Evolutionary conservation across 1,139 yeast genomes (phyloP).

Genomic region (Debaryomyces coudertii): DNA sequence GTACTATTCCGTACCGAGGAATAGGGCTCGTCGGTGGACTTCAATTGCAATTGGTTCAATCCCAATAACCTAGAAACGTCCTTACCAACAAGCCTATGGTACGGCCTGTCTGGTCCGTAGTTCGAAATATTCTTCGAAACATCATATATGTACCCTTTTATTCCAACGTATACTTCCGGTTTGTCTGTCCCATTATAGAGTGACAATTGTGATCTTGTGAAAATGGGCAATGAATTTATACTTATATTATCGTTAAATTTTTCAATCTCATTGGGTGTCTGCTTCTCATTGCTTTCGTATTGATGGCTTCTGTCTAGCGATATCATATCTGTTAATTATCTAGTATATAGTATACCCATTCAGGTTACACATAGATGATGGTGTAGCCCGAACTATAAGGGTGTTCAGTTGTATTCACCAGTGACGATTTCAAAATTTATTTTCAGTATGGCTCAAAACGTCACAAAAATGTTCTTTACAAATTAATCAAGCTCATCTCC

Average conservation of each 20-base stretch:
- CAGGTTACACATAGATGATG: background rate
- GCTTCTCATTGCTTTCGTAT: background rate
- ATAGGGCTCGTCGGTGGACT: conserved; percentile 23
- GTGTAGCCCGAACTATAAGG: background rate
- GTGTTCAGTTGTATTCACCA: too few species aligned
- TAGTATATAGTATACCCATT: background rate
- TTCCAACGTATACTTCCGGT: conserved; percentile 63
- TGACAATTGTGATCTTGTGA: conserved; percentile 38
- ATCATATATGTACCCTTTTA: conserved; percentile 77
- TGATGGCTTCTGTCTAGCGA: background rate
- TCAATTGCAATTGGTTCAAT: conserved; percentile 47
- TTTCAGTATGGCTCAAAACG: background rate
- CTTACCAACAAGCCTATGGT: conserved; percentile 72
- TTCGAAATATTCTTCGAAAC: conserved; percentile 65
- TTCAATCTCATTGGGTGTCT: conserved; percentile 25
- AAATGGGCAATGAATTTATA: conserved; percentile 33
- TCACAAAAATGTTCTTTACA: conserved; percentile 5
- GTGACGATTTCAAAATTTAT: background rate
- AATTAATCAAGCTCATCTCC: background rate
- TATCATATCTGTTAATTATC: background rate
- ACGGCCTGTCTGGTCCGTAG: conserved; percentile 78
- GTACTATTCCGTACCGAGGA: conserved; percentile 26
- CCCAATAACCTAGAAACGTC: conserved; percentile 75
- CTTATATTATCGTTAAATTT: conserved; percentile 26
- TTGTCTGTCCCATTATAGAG: conserved; percentile 36